phyloP scores from a whole-genome alignment of 176 grass and related monocot species.

The Poa pratensis region DNA sequence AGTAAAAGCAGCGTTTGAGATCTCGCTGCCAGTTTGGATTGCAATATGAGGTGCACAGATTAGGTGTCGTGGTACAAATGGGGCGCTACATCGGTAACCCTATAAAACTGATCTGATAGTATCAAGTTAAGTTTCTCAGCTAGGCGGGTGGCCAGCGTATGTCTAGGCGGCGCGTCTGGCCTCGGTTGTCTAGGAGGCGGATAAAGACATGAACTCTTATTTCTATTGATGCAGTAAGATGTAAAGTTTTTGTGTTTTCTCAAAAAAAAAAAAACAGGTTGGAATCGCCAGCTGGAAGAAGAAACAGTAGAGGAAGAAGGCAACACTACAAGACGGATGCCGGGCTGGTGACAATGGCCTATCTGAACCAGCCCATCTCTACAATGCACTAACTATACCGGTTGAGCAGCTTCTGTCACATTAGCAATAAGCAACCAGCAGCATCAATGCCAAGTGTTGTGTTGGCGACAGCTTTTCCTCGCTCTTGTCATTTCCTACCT shows the following conservation, averaged over 20 bases:
- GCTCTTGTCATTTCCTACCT: background rate
- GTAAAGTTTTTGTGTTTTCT: background rate
- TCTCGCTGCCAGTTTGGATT: background rate
- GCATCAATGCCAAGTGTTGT: background rate
- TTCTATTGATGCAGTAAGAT: background rate
- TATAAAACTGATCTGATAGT: background rate
- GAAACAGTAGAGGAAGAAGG: background rate
- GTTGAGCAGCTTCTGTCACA: background rate
- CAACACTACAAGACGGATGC: background rate
- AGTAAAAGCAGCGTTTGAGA: background rate
- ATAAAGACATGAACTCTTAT: background rate
- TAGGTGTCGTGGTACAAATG: background rate
- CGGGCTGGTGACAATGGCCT: background rate
- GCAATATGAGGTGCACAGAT: background rate
- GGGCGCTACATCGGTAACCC: background rate
- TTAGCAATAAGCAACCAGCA: background rate
- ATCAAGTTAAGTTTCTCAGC: background rate
- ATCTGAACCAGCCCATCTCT: background rate
- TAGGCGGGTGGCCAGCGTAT: background rate
- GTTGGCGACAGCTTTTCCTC: background rate
- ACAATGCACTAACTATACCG: constrained; percentile 4
- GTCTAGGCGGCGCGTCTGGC: no score
- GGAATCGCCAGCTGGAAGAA: constrained; percentile 2
- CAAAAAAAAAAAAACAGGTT: background rate
- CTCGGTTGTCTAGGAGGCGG: background rate